phyloP scores from a whole-genome alignment of 352 stramenopile species.

The Globisporangium recalcitrans region DNA sequence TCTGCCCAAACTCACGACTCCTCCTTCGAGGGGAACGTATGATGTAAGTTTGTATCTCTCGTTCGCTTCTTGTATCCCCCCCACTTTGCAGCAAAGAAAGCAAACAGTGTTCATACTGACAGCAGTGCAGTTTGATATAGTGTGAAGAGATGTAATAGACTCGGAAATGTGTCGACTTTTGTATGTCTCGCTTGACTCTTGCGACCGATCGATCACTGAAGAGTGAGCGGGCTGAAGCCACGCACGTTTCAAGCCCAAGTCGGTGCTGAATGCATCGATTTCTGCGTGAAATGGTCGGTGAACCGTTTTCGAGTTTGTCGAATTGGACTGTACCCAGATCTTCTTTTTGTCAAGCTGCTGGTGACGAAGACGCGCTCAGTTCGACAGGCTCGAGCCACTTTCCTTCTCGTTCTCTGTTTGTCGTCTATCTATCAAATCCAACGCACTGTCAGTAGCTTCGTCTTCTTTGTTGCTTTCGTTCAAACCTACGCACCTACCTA shows the following conservation, averaged over 20 bases:
- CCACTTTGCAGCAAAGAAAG: neutral
- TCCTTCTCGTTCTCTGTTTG: neutral
- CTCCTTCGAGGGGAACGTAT: neutral
- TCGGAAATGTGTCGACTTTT: neutral
- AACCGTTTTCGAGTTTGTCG: too few species aligned
- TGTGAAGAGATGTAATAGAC: neutral
- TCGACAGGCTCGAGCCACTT: neutral
- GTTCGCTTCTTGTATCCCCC: neutral
- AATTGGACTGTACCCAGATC: too few species aligned
- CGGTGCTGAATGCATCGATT: too few species aligned
- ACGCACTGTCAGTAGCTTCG: too few species aligned
- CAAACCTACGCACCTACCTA: neutral
- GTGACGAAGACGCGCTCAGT: neutral
- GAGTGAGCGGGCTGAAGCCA: too few species aligned
- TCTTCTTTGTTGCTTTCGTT: neutral
- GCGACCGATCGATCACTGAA: too few species aligned
- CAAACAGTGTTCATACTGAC: neutral
- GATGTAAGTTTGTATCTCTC: neutral
- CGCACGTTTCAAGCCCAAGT: too few species aligned
- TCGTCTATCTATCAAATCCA: neutral
- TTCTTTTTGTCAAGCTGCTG: too few species aligned
- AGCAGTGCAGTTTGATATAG: neutral
- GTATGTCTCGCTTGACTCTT: too few species aligned
- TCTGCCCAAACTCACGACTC: neutral
- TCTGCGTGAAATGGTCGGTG: too few species aligned